Evolutionary conservation across 2,329 filamentous ascomycete species (phyloP).

Genomic region (Chaetomium sp.): DNA sequence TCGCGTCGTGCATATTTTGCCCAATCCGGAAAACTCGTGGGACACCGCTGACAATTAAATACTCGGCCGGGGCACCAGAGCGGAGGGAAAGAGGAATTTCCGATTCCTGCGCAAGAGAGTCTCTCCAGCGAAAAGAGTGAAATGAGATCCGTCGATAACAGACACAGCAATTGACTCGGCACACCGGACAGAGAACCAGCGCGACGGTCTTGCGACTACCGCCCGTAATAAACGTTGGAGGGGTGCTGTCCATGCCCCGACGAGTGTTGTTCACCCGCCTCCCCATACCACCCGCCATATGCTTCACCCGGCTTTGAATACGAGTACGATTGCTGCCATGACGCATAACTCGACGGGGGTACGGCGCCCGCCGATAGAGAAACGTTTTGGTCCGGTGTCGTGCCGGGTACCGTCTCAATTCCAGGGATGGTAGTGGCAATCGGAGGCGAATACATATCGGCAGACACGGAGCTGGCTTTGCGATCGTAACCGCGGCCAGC

Average conservation of each 20-base stretch:
- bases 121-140: not conserved
- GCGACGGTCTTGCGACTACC: constrained; percentile 17
- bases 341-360: constrained; percentile 33
- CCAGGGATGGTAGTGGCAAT: constrained; percentile 33
- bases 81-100: too few species aligned
- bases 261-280: constrained; percentile 23
- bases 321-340: constrained; percentile 42
- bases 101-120: not conserved
- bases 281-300: constrained; percentile 36
- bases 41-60: constrained; percentile 9
- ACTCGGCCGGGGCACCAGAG: not conserved
- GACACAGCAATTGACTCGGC: not conserved
- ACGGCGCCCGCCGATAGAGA: constrained; percentile 36
- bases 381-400: constrained; percentile 29
- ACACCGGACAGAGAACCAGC: not conserved
- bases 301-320: constrained; percentile 34
- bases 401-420: constrained; percentile 31
- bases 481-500: constrained; percentile 37
- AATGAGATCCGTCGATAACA: not conserved
- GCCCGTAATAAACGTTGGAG: constrained; percentile 30
- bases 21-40: constrained; percentile 9
- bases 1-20: constrained; percentile 17
- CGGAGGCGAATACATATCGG: constrained; percentile 39
- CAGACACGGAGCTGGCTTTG: constrained; percentile 34
- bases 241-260: constrained; percentile 19